Percentiles rank a stretch among this genome's conserved stretches.
These are phyloP conservation scores for Talaromyces sp. DNA, from an alignment of 2,329 filamentous ascomycete species.

Conservation along the genomic window DNA sequence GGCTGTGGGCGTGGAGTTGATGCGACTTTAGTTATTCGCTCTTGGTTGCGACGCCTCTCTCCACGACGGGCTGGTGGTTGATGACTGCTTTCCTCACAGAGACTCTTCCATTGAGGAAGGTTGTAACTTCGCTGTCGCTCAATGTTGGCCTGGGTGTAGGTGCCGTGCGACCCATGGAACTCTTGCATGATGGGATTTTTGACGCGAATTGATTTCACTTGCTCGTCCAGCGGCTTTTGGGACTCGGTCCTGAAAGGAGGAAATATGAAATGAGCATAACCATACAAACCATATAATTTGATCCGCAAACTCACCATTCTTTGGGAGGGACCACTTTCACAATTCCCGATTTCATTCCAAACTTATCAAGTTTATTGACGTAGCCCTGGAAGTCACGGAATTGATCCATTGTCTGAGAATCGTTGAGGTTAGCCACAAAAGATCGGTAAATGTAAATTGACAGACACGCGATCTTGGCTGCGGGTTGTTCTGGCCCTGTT, in stretches of 20 bases:
- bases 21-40: slow-evolving; percentile 46
- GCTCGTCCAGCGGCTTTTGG: slow-evolving; percentile 76
- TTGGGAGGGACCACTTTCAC: slow-evolving; percentile 91
- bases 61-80: slow-evolving; percentile 91
- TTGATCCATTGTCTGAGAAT: slow-evolving; percentile 77
- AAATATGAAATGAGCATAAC: slow-evolving; percentile 13
- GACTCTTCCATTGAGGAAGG: slow-evolving; percentile 88
- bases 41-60: slow-evolving; percentile 53
- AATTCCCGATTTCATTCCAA: slow-evolving; percentile 97
- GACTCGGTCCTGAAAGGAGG: slow-evolving; percentile 60
- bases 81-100: slow-evolving; percentile 93
- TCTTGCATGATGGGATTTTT: slow-evolving; percentile 98
- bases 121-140: slow-evolving; percentile 96
- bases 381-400: slow-evolving; percentile 93
- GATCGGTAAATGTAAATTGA: not conserved
- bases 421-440: slow-evolving; percentile 20
- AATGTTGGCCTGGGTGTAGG: slow-evolving; percentile 95
- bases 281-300: not conserved
- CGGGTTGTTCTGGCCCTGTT: not conserved
- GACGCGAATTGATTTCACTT: slow-evolving; percentile 88
- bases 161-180: slow-evolving; percentile 93
- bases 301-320: slow-evolving; percentile 75
- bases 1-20: slow-evolving; percentile 37
- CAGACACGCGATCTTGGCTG: not conserved
- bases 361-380: slow-evolving; percentile 85